Conservation (phyloP, 176 grass and related monocot genomes). For the Zizania latifolia region DNA sequence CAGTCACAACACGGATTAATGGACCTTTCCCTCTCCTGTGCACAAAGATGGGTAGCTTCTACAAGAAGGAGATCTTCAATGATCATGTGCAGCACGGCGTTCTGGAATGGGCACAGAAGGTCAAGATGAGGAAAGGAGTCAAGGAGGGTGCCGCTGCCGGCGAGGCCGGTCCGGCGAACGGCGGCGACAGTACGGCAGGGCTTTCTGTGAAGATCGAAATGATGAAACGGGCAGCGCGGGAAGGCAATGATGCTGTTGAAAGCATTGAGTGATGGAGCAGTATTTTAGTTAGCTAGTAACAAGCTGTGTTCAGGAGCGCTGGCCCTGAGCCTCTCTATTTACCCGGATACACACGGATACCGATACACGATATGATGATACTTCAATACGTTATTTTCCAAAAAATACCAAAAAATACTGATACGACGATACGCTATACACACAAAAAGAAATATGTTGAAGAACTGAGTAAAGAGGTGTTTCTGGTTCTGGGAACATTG, state of each 20-base stretch:
- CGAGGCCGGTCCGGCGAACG: background rate
- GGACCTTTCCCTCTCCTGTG: slow-evolving; percentile 15
- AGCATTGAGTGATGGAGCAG: slow-evolving; percentile 7
- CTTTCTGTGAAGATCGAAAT: slow-evolving; percentile 30
- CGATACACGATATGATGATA: too few relatives aligned
- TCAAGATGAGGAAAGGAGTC: slow-evolving; percentile 42
- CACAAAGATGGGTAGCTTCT: slow-evolving; percentile 73
- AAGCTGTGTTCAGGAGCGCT: background rate
- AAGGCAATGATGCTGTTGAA: background rate
- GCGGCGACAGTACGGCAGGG: background rate
- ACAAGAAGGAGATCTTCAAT: slow-evolving; percentile 75
- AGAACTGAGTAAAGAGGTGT: too few relatives aligned
- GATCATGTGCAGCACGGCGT: slow-evolving; percentile 68
- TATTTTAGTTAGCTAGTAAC: background rate
- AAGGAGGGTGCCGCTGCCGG: slow-evolving; percentile 8
- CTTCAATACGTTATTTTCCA: too few relatives aligned
- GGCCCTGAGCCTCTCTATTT: background rate
- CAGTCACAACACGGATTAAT: background rate
- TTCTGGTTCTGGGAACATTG: too few relatives aligned
- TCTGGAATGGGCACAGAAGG: slow-evolving; percentile 59
- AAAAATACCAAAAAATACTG: too few relatives aligned
- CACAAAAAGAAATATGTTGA: too few relatives aligned
- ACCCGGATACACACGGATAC: too few relatives aligned
- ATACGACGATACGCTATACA: too few relatives aligned
- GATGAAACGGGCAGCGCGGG: background rate